Base-by-base conservation (phyloP, 1,284 basidiomycete species). In the Coniferiporia sulphurascens region DNA sequence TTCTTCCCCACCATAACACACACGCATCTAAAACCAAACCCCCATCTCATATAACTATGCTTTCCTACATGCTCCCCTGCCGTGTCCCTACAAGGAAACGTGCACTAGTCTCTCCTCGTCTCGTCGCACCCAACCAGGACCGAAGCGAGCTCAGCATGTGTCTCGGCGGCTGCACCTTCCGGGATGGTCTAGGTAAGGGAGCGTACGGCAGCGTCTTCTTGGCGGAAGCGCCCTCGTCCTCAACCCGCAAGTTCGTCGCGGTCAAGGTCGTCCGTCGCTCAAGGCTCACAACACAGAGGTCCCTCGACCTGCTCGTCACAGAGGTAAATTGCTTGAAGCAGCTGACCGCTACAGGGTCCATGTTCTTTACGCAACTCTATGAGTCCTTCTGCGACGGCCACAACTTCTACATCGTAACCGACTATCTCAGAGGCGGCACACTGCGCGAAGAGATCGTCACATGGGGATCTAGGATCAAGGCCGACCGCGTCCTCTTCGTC, bases 331-430 rank as follows among this genome's bases (percentile, higher is more conserved):
- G 52, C 32, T 41, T 61, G 21, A 53, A 22, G 22, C 38, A 32
- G 19, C 34, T 61, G 34, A 45, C 59, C 19, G 35, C 27, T 3
- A 48, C 55, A 6, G 36, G 38, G n/a, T 61, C 52, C 3, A 43
- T 45, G 22, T 55, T 55, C 32, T 58, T 58, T 22, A 58, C 48
- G 4, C 45, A 50, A 1, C 46, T 62, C 8, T 36, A 48, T 8
- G 60, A 62, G 27, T 32, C 56, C 10, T 62, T 62, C 52, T 52
- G 46, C 19, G 60, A 62, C 55, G 51, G 19, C 1, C 56, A 62
- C 15, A 58, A 62, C 45, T 53, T 43, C 4, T 62, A 62, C 22
- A 49, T 58, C n/a, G 60, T 58, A 41, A 62, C 55, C 1, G 59
- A 61, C 38, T 53, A 35, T n/a, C 44, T 57, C 17, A 19, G 45